Evolutionary conservation across 495 filamentous ascomycete species (phyloP).

Genomic region (Penicillium waksmanii): DNA sequence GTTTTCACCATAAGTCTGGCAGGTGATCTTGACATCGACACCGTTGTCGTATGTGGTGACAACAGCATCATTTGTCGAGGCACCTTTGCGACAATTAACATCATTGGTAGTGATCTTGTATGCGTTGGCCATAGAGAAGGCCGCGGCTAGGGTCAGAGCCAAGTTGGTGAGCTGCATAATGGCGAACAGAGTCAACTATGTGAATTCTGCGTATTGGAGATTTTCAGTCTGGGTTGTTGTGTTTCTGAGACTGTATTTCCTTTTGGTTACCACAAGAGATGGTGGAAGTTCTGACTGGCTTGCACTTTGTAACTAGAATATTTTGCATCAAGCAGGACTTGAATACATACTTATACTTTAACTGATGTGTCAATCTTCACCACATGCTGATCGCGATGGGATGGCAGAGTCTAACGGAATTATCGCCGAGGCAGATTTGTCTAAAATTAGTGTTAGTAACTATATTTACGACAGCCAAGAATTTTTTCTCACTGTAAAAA

Average conservation of each 20-base stretch:
- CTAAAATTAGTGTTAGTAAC: slow-evolving; percentile 13
- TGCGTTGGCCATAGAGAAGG: slow-evolving; percentile 20
- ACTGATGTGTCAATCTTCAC: slow-evolving; percentile 8
- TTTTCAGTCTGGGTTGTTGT: neutral
- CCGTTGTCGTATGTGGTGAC: slow-evolving; percentile 13
- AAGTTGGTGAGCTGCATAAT: slow-evolving; percentile 20
- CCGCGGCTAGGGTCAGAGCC: slow-evolving; percentile 19
- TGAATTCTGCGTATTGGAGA: neutral
- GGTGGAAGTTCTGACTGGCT: slow-evolving; percentile 3
- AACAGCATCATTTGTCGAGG: slow-evolving; percentile 16
- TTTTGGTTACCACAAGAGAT: neutral
- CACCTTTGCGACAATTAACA: slow-evolving; percentile 17
- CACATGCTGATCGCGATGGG: slow-evolving; percentile 1
- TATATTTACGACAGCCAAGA: slow-evolving; percentile 3
- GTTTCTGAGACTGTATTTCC: neutral
- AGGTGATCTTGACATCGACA: slow-evolving; percentile 16
- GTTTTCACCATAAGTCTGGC: slow-evolving; percentile 19
- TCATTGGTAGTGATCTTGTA: slow-evolving; percentile 10
- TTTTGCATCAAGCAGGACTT: neutral
- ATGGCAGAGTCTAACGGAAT: neutral
- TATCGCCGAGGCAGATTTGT: neutral
- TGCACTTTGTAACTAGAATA: slow-evolving; percentile 7
- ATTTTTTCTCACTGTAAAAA: neutral
- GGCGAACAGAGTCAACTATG: neutral
- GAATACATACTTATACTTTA: slow-evolving; percentile 15